Base-by-base conservation (phyloP, 106 monocot genomes). In the Dendrobium huoshanense region DNA sequence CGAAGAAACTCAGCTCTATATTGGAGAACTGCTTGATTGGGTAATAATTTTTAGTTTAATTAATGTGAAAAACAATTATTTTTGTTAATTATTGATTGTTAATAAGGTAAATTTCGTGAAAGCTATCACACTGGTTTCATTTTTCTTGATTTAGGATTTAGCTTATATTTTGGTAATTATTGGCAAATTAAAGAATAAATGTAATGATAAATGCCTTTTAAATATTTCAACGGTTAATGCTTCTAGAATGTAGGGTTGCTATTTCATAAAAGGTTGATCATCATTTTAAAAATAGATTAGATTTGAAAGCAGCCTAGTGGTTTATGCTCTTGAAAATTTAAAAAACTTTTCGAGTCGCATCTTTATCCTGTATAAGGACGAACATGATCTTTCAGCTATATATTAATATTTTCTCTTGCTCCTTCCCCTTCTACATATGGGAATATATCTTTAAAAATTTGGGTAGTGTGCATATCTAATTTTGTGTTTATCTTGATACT, bases 1-100 rank as follows among this genome's bases (percentile, higher is more conserved):
- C 94, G 56, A 94, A 87, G 81, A 94, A 90, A 80, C 85, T 92
- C 64, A 98, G 85, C 81, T 73, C 83, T 61, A 87, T 98, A 51
- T 76, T 98, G 75, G 89, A 90, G 7, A 85, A 79, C 73, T 92
- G 82, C 72, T 87, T 98, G 72, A 89, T 86, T 51, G 91, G 84
- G 97, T 98, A 83, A 83, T 89, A 58, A 76, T 83, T 79, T 19
- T 76, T 45, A 27, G 33, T 72, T 41, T 17, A 19, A 43, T 43
- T 9, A 7, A 29, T 70, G 37, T 13, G 37, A 70, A 33, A 70
- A 70, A 16, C 37, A 15, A 15, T 13, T 37, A 37, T 37, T 70
- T 5, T 68, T 68, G 27, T 27, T 27, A 4, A 11, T 70, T 1
- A 33, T 70, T 31, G 19, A 70, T 74, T 44, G 29, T 20, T 19